Percentiles rank a stretch among this genome's conserved stretches.
phyloP scores from a whole-genome alignment of 1,284 basidiomycete species.

The Spongispora temasekensis region DNA sequence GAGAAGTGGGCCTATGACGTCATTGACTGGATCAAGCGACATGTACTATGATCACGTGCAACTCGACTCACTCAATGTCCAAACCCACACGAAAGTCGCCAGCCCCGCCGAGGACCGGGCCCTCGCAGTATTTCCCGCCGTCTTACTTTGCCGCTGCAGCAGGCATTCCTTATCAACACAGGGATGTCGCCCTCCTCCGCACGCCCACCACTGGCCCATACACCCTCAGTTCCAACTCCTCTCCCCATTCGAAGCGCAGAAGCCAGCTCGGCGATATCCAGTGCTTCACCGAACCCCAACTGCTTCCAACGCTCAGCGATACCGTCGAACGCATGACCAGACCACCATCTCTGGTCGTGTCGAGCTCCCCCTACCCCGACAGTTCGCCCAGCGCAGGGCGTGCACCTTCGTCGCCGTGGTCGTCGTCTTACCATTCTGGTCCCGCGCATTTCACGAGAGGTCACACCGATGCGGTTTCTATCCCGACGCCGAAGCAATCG shows the following conservation, averaged over 20 bases:
- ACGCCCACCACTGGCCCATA: too few species aligned
- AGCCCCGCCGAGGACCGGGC: conserved; percentile 23
- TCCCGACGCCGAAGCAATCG: conserved; percentile 4
- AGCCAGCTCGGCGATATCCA: conserved; percentile 52
- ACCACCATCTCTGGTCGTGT: conserved; percentile 38
- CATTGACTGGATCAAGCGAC: conserved; percentile 49
- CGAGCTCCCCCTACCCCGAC: conserved; percentile 8
- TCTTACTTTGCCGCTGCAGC: conserved; percentile 67
- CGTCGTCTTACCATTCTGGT: too few species aligned
- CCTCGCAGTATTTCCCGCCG: conserved; percentile 53
- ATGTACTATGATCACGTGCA: too few species aligned
- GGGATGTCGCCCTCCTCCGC: too few species aligned
- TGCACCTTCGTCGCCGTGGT: conserved; percentile 24
- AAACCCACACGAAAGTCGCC: conserved; percentile 28
- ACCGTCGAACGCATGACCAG: conserved; percentile 72
- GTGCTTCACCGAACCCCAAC: conserved; percentile 60
- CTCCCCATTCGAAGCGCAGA: conserved; percentile 35
- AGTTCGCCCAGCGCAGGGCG: conserved; percentile 15
- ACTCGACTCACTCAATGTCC: conserved; percentile 10
- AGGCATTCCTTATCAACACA: conserved; percentile 37
- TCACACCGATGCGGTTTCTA: neutral
- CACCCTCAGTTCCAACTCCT: conserved; percentile 17
- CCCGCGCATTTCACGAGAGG: conserved; percentile 9
- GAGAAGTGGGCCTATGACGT: conserved; percentile 62
- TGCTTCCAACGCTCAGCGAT: conserved; percentile 67